Base-by-base conservation (phyloP, 768 basidiomycete species). In the Lentinula edodes region DNA sequence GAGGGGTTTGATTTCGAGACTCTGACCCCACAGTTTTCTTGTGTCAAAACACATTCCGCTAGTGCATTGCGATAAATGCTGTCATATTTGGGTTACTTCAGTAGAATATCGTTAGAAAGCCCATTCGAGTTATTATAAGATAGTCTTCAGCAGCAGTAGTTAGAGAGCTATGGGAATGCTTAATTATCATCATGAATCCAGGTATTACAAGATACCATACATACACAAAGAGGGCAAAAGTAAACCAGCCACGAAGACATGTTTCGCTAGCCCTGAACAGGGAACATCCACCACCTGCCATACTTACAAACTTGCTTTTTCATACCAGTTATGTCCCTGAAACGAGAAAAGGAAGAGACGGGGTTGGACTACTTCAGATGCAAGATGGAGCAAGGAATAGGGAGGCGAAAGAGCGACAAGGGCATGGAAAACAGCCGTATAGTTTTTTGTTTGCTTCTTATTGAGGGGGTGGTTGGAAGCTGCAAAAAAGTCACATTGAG, bases 391-490 rank as follows among this genome's bases (percentile, higher is more conserved):
- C 13, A 41, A 36, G 13, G 36, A n/a, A 39, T 13, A 6, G 28
- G 32, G 35, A 34, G 4, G n/a, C 8, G 16, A 51, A 51, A 23
- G 28, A 6, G 50, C 9, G 28, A 51, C 10, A 51, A 16, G 23
- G 18, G 20, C 12, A 51, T 9, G 28, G 28, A 23, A 39, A 41
- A 41, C 10, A 36, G 41, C 53, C 38, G 39, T 54, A 54, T 36
- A 20, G 39, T 36, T 41, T 23, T 41, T 36, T 41, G 35, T 15
- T 36, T 41, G 23, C 38, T 23, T 38, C 36, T 61, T 48, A 15
- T 68, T 73, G 76, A 67, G 76, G 80, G 32, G 80, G 81, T 20
- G 82, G 81, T 68, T 83, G 82, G 79, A 83, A 82, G 20, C 81
- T 76, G 65, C 38, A 18, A 65, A 63, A 60, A 38, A 59, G 55